These are phyloP conservation scores for Saitozyma sp. DNA, from an alignment of 768 basidiomycete genomes.

Conservation along the genomic window DNA sequence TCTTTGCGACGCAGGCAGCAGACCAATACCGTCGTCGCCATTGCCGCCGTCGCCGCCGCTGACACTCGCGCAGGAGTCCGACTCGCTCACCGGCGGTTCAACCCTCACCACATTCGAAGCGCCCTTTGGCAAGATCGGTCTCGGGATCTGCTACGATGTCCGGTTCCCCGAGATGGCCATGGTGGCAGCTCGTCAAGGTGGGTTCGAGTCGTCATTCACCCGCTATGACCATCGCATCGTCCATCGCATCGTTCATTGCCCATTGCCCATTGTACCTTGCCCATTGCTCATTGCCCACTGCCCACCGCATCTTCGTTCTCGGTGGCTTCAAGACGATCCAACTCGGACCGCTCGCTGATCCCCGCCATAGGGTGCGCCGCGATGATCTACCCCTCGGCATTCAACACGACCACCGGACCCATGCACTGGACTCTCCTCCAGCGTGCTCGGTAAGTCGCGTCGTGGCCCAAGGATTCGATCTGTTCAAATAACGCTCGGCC, in stretches of 20 bases:
- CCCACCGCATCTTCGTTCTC: too few relatives aligned
- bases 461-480: too few relatives aligned
- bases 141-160: constrained; percentile 95
- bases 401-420: constrained; percentile 93
- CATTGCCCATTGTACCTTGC: too few relatives aligned
- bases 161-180: constrained; percentile 79
- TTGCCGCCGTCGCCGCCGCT: not conserved
- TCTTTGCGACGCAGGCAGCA: too few relatives aligned
- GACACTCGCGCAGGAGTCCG: constrained; percentile 17
- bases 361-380: constrained; percentile 70
- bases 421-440: constrained; percentile 94
- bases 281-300: too few relatives aligned
- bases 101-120: constrained; percentile 81
- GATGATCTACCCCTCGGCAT: constrained; percentile 89
- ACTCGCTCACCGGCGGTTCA: constrained; percentile 67
- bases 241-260: too few relatives aligned
- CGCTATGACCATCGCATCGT: too few relatives aligned
- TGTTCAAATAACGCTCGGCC: not conserved
- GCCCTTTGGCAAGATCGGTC: constrained; percentile 93
- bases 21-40: not conserved
- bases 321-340: too few relatives aligned
- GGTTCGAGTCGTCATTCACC: constrained; percentile 14
- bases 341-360: too few relatives aligned
- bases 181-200: constrained; percentile 83
- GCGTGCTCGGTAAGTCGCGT: constrained; percentile 67